Percentiles rank a stretch among this genome's conserved stretches.
Evolutionary conservation across 2,329 filamentous ascomycete genomes (phyloP).

Genomic region (Uncinocarpus reesii): DNA sequence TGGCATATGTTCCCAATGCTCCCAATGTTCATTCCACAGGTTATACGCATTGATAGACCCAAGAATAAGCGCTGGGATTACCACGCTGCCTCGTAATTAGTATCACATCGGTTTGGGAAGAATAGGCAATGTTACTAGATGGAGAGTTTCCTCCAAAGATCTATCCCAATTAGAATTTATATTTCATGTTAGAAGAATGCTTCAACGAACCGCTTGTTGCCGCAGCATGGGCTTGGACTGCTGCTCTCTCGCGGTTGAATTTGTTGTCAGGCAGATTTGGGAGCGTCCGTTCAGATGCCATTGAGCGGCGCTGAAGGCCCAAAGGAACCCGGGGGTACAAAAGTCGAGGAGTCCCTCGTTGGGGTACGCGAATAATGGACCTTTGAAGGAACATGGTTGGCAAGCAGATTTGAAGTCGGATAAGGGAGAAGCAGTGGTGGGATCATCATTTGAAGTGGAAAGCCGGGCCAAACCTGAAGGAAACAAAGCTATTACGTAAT

Average conservation of each 20-base stretch:
- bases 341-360: no score
- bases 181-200: no score
- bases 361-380: no score
- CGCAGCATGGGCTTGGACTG: constrained; percentile 81
- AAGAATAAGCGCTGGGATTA: constrained; percentile 61
- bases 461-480: no score
- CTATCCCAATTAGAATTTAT: no score
- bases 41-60: constrained; percentile 73
- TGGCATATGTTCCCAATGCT: constrained; percentile 77
- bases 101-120: background rate
- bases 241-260: constrained; percentile 84
- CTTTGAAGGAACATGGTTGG: constrained; percentile 58
- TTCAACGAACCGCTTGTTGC: constrained; percentile 68
- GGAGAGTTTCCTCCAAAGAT: constrained; percentile 90
- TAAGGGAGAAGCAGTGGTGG: background rate
- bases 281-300: constrained; percentile 42
- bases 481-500: no score
- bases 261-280: constrained; percentile 64
- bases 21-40: constrained; percentile 94
- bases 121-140: constrained; percentile 57
- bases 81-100: constrained; percentile 55
- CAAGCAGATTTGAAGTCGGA: background rate
- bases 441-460: no score
- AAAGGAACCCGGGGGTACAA: constrained; percentile 44
- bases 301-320: constrained; percentile 23